Base-by-base conservation (phyloP, 202 grass and related monocot genomes). In the Carex sylvatica region DNA sequence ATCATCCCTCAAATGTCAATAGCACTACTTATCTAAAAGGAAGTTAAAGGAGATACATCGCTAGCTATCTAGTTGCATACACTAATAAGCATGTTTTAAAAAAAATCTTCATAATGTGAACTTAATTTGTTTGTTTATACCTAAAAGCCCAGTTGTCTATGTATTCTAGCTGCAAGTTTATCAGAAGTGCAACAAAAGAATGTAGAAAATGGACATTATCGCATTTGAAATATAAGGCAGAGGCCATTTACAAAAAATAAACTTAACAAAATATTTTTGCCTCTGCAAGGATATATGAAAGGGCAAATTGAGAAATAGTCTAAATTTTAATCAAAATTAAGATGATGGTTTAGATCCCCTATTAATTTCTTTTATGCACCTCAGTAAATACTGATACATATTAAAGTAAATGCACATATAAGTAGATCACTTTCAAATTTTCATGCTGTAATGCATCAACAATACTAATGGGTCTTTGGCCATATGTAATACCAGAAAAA, bases 401-500 rank as follows among this genome's bases (percentile, higher is more conserved):
- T 67, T 65, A 67, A 33, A 18, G 30, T 18, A 67, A 33, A n/a
- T 18, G 14, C 30, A 18, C 7, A 76, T 19, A 58, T 0, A n/a
- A 76, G 13, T n/a, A 58, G 26, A 58, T 55, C 15, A 6, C 30
- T 55, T 62, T n/a, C 0, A 2, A 58, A 58, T 9, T 49, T 73
- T 73, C 47, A 75, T 56, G 49, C 49, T 33, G 53, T 16, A 23
- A 30, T 7, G 20, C 47, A n/a, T 54, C 33, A 49, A 72, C 4
- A 56, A 52, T 75, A 6, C 23, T 75, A 75, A 58, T 55, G 15
- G 3, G 58, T n/a, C 28, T 76, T 76, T n/a, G 14, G 9, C 46
- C 13, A 28, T 65, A 65, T n/a, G 11, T 54, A 30, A 54, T 65
- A 54, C 19, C 86, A 98, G 95, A 98, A 84, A 98, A 98, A 86